These are phyloP conservation scores for Flaveria bidentis DNA, from an alignment of 129 eudicot genomes.

Conservation along the genomic window DNA sequence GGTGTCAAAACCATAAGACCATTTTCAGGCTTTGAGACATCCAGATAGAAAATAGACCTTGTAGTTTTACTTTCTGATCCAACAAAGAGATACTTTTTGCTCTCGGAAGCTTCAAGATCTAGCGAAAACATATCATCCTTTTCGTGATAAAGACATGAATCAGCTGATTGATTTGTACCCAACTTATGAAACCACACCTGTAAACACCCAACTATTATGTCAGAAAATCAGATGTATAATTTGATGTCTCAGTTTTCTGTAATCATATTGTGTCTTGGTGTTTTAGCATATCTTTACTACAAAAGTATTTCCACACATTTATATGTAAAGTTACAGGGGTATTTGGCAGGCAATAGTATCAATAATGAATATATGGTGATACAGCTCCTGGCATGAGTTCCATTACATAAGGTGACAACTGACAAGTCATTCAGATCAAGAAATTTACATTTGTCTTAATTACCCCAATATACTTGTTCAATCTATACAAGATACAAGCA, in stretches of 20 bases:
- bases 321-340: background rate
- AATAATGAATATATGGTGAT: background rate
- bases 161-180: slow-evolving; percentile 71
- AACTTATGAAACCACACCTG: slow-evolving; percentile 91
- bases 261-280: slow-evolving; percentile 1
- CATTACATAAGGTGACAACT: background rate
- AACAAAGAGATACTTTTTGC: slow-evolving; percentile 80
- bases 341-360: background rate
- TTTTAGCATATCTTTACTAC: background rate
- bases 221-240: slow-evolving; percentile 4
- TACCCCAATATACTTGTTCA: slow-evolving; percentile 7
- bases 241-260: slow-evolving; percentile 8
- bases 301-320: background rate
- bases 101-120: slow-evolving; percentile 77
- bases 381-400: background rate
- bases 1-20: slow-evolving; percentile 77
- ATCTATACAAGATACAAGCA: background rate
- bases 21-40: slow-evolving; percentile 56
- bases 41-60: slow-evolving; percentile 80
- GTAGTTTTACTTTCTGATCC: slow-evolving; percentile 84
- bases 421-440: background rate
- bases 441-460: slow-evolving; percentile 1
- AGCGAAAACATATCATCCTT: slow-evolving; percentile 84
- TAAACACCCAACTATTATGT: slow-evolving; percentile 14
- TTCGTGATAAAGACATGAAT: slow-evolving; percentile 87